phyloP scores from a whole-genome alignment of 2,329 filamentous ascomycete species.

The Daldinia sp. region DNA sequence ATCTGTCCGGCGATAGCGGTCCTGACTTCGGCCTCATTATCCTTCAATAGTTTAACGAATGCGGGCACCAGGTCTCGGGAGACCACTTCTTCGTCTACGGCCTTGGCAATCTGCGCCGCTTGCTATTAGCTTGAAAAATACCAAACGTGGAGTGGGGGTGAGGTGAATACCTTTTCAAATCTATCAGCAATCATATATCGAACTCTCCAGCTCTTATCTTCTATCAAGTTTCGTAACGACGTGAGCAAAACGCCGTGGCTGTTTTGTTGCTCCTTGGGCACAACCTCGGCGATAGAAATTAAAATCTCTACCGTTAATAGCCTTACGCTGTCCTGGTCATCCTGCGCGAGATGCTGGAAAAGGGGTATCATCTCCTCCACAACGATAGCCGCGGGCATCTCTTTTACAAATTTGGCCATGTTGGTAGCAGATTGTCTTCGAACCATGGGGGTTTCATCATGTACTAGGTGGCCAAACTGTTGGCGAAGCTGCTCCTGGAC shows the following conservation, averaged over 20 bases:
- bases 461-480: slow-evolving; percentile 91
- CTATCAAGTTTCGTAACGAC: slow-evolving; percentile 90
- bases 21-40: slow-evolving; percentile 96
- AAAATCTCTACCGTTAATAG: slow-evolving; percentile 95
- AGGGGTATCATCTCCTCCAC: slow-evolving; percentile 99
- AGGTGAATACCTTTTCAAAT: slow-evolving; percentile 83
- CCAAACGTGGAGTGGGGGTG: background rate
- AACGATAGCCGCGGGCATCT: slow-evolving; percentile 89
- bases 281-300: slow-evolving; percentile 94
- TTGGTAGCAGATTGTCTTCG: slow-evolving; percentile 96
- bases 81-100: slow-evolving; percentile 96
- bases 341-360: slow-evolving; percentile 94
- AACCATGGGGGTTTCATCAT: slow-evolving; percentile 99
- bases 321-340: slow-evolving; percentile 97
- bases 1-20: slow-evolving; percentile 98
- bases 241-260: slow-evolving; percentile 94
- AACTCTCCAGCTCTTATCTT: slow-evolving; percentile 99
- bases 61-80: slow-evolving; percentile 92
- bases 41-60: slow-evolving; percentile 97
- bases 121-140: slow-evolving; percentile 30
- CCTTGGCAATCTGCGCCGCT: slow-evolving; percentile 83
- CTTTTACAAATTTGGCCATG: slow-evolving; percentile 96
- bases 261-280: slow-evolving; percentile 97
- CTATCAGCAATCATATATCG: slow-evolving; percentile 99
- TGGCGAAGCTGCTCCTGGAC: slow-evolving; percentile 91